These are phyloP conservation scores for Hortaea sp. DNA, from an alignment of 2,329 filamentous ascomycete species.

Conservation along the genomic window DNA sequence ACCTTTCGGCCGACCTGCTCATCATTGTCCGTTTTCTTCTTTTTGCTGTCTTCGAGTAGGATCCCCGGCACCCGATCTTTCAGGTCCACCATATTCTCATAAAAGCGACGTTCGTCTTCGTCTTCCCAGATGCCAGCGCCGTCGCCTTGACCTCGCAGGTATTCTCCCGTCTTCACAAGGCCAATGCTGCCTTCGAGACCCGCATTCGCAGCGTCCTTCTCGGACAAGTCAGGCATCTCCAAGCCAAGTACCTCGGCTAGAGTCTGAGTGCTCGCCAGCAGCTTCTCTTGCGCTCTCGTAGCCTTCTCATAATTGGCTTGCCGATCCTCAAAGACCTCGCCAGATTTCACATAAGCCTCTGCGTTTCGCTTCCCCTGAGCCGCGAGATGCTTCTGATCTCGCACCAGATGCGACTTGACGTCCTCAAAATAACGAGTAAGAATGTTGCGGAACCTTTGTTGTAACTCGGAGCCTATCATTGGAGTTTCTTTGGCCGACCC, in stretches of 20 bases:
- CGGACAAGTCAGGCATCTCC: constrained; percentile 89
- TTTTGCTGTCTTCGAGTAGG: constrained; percentile 85
- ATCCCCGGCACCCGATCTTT: constrained; percentile 94
- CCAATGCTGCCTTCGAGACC: constrained; percentile 71
- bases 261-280: constrained; percentile 81
- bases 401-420: constrained; percentile 75
- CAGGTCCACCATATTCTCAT: constrained; percentile 90
- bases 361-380: constrained; percentile 88
- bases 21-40: constrained; percentile 76
- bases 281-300: constrained; percentile 80
- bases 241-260: constrained; percentile 78
- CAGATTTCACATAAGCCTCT: constrained; percentile 95
- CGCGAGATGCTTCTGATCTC: constrained; percentile 84
- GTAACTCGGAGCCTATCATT: constrained; percentile 64
- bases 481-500: constrained; percentile 54
- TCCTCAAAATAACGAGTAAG: constrained; percentile 85
- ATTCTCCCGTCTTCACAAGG: constrained; percentile 87
- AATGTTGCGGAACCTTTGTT: constrained; percentile 77
- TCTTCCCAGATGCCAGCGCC: constrained; percentile 97
- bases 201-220: constrained; percentile 61
- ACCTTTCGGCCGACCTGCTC: constrained; percentile 72
- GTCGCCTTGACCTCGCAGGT: constrained; percentile 79
- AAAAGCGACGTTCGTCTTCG: constrained; percentile 94
- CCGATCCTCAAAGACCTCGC: constrained; percentile 94
- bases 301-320: constrained; percentile 94